phyloP scores from a whole-genome alignment of 192 early-diverging fungal genomes.

The Linnemannia elongata region DNA sequence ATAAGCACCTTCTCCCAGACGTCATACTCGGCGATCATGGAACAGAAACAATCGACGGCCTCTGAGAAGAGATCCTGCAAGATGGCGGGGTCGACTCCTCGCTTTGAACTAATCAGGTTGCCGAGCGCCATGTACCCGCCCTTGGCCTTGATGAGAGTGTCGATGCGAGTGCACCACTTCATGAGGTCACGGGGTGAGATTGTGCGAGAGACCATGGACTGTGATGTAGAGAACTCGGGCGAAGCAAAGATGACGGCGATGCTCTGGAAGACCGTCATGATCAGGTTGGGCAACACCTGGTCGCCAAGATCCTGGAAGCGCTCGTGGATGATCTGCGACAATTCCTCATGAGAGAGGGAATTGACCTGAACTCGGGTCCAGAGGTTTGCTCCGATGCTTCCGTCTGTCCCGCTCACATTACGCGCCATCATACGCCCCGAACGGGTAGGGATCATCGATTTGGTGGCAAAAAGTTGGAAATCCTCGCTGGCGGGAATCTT shows the following conservation, averaged over 20 bases:
- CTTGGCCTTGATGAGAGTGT: slow-evolving; percentile 59
- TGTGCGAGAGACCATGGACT: slow-evolving; percentile 64
- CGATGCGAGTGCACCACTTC: slow-evolving; percentile 90
- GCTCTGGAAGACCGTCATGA: slow-evolving; percentile 69
- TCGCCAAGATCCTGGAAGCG: slow-evolving; percentile 67
- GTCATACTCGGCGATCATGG: slow-evolving; percentile 80
- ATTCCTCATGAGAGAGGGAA: slow-evolving; percentile 71
- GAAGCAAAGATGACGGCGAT: slow-evolving; percentile 37
- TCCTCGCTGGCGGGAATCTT: slow-evolving; percentile 83
- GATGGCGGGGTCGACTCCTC: slow-evolving; percentile 58
- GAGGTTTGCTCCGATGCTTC: slow-evolving; percentile 71
- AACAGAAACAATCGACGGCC: slow-evolving; percentile 89
- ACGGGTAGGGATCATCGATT: slow-evolving; percentile 67
- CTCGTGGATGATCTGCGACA: slow-evolving; percentile 72
- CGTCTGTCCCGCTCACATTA: slow-evolving; percentile 60
- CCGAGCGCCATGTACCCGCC: slow-evolving; percentile 31
- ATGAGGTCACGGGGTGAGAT: slow-evolving; percentile 90
- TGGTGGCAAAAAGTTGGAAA: slow-evolving; percentile 95
- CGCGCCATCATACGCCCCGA: slow-evolving; percentile 61
- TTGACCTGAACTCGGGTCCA: slow-evolving; percentile 87
- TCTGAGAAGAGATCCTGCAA: slow-evolving; percentile 85
- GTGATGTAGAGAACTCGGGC: slow-evolving; percentile 45
- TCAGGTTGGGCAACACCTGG: slow-evolving; percentile 60
- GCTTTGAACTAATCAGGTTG: slow-evolving; percentile 45
- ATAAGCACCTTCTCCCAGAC: slow-evolving; percentile 73